Base-by-base conservation (phyloP, 2,329 filamentous ascomycete species). In the Coniella vitis region DNA sequence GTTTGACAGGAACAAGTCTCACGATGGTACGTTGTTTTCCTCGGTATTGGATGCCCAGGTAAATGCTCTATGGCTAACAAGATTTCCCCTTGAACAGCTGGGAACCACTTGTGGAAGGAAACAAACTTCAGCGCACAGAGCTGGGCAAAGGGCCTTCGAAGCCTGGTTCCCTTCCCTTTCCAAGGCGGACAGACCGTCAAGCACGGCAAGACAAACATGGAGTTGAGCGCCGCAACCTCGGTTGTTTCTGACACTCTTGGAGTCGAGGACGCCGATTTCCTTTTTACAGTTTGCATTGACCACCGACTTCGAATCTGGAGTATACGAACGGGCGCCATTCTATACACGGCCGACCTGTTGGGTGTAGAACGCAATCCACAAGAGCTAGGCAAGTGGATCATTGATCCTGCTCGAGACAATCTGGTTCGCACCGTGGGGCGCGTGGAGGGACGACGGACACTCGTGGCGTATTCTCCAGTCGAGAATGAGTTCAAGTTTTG, bases 401-500 rank as follows among this genome's bases (percentile, higher is more conserved):
- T 97, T 54, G 87, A 90, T 51, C 86, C 91, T 1, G 79, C 83
- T 4, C 87, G 93, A 60, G 78, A 79, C 13, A 87, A 87, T 50
- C 74, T 95, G 12, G 74, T 96, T 49, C 83, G 84, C 48, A 72
- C 95, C 16, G 74, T 90, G 46, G 79, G 83, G 13, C 72, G 69
- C 36, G 69, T 63, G 37, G 69, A 72, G 21, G 78, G 78, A 14
- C 71, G 72, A 47, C 70, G 75, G 35, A 63, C 80, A 13, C 78
- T 91, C 46, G 81, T 88, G 34, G 91, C 89, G 8, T 95, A 90
- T 65, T 96, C 90, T 10, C 91, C 93, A 0, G 81, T 93, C 55
- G 79, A 83, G 36, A 87, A 93, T 32, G 85, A 91, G 62, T 97
- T 98, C 75, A 97, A 95, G 65, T 90, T 98, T 62, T 98, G 90